Base-by-base conservation (phyloP, 2,329 filamentous ascomycete genomes). In the Fusarium subglutinans region DNA sequence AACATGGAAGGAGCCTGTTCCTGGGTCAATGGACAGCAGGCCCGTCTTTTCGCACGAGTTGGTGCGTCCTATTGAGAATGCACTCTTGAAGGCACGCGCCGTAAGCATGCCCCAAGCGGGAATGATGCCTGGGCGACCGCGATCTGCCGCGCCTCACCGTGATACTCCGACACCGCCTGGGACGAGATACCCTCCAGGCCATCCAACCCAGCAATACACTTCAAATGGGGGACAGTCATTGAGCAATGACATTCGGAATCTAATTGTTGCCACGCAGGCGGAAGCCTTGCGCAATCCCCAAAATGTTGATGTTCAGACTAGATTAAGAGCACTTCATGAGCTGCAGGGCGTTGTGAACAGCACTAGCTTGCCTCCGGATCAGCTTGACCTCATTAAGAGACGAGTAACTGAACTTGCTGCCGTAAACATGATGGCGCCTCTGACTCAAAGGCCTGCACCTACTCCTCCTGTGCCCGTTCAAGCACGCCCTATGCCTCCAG, bases 1-100 rank as follows among this genome's bases (percentile, higher is more conserved):
- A 83, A 99, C 96, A 2, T 99, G 96, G 96, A 98, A 98, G 83
- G 94, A 98, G 79, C 94, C 96, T 5, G 95, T 98, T 20, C 95
- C 96, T 4, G 96, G 96, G 55, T 98, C 96, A 20, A 90, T 97
- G 81, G 96, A 98, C 79, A 92, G 92, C n/a, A 90, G 94, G 71
- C 95, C 96, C 13, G 96, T 99, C 58, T 99, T 99, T 80, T 90
- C 94, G 35, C 88, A 91, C 44, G 95, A 98, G 65, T 90, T 95
- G 66, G 97, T 96, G 48, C 90, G 93, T 59, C 94, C 94, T 48
- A 98, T 99, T 76, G 96, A 99, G 82, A 97, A 94, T 82, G 95
- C 96, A 57, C 87, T 99, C 68, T 94, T 96, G 82, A 98, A 96
- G 82, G 94, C 93, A 20, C 84, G 87, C 72, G 89, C 88, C 10